A percentile compares a stretch with the other conserved stretches of the same genome.
Conservation (phyloP, 192 early-diverging fungal species). For the Coemansia sp. region DNA sequence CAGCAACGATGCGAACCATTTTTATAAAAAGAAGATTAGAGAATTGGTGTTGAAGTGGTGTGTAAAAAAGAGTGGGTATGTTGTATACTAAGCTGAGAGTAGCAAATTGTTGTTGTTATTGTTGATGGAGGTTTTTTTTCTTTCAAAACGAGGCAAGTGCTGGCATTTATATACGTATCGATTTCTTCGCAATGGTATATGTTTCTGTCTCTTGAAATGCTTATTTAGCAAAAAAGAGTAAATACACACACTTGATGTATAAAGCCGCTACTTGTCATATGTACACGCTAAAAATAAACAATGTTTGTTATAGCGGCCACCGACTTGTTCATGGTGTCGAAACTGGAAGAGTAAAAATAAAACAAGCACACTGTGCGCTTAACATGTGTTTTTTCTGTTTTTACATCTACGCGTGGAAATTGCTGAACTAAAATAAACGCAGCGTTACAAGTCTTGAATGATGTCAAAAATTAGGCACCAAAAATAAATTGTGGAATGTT, state of each 20-base stretch:
- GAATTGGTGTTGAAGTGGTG: background rate
- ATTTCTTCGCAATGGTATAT: background rate
- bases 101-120: background rate
- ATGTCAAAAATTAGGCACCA: slow-evolving; percentile 8
- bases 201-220: background rate
- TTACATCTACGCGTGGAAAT: background rate
- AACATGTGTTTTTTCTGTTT: background rate
- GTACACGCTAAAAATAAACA: background rate
- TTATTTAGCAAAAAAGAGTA: background rate
- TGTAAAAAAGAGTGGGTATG: background rate
- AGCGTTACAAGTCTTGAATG: background rate
- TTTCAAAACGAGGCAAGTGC: background rate
- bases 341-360: background rate
- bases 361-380: background rate
- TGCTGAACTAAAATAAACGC: background rate
- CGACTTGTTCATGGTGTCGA: slow-evolving; percentile 3
- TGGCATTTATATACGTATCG: background rate
- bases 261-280: background rate
- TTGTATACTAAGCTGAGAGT: background rate
- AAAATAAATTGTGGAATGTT: slow-evolving; percentile 6
- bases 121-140: background rate
- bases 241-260: background rate
- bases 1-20: slow-evolving; percentile 14
- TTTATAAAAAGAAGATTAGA: background rate
- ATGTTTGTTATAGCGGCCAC: background rate